Evolutionary conservation across 768 basidiomycete genomes (phyloP), one percentile per base, ranked within the genome.

Genomic region (Neoboletus subvelutipes): DNA sequence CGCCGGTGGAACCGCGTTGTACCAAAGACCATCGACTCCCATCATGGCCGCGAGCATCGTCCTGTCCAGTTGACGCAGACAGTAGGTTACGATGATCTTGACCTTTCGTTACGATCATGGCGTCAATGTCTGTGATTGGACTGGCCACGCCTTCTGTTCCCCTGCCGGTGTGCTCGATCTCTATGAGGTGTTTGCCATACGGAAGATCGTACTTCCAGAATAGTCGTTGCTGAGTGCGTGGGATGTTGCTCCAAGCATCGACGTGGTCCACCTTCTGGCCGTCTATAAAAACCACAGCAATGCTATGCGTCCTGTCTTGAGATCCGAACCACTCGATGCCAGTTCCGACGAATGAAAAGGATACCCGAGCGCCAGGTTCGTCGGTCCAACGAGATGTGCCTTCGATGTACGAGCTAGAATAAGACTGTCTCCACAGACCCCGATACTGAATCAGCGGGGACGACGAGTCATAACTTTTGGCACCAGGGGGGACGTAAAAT

Each of bases 301-400:
- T 67, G 15, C 89, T 85, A 64, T 90, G 83, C 17, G 61, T 68
- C 40, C 66, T 74, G 61, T 81, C 83, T 40, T 73, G 76, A 63
- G 77, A 80, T 31, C 90, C 90, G 61, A 90, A 91, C 85, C 84
- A 88, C 71, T 91, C 90, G 60, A 92, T 78, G 1, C 87, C 87
- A 13, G 85, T 87, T 15, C 89, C 90, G n/a, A 75, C 74, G 70
- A 90, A 90, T 3, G 78, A 76, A 70, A 90, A 80, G 2, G 75
- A 74, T 45, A 81, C 73, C 4, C 79, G 71, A 12, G 88, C 83
- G 46, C 76, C 76, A 18, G 70, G 70, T 45, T 79, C 70, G 15
- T 74, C 71, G 0, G 86, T 86, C 65, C 76, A 78, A 15, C 76
- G 79, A 34, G 83, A 70, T 15, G 83, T 80, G 17, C 79, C 76